Percentiles rank a stretch among this genome's conserved stretches.
Conservation (phyloP, 352 stramenopile genomes). For the Globisporangium acanthophoron region DNA sequence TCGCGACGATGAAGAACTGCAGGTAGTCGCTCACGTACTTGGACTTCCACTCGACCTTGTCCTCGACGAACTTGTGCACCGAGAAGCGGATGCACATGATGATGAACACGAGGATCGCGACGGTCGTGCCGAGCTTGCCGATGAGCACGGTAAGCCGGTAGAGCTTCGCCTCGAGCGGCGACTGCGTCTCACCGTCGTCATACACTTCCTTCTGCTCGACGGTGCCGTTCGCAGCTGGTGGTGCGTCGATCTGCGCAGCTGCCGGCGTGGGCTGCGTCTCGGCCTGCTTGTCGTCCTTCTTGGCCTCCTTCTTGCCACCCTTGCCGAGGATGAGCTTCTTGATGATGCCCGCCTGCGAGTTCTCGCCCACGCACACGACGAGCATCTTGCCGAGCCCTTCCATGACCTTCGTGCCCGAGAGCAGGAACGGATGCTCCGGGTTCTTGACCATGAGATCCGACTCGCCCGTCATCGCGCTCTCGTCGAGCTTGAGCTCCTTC, state of each 20-base stretch:
- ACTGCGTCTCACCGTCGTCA: slow-evolving; percentile 49
- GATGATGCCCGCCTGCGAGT: slow-evolving; percentile 93
- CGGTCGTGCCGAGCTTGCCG: slow-evolving; percentile 67
- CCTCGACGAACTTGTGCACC: slow-evolving; percentile 48
- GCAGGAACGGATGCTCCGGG: slow-evolving; percentile 87
- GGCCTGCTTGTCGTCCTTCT: slow-evolving; percentile 19
- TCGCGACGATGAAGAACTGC: slow-evolving; percentile 80
- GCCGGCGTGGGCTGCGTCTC: neutral
- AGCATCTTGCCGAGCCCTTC: slow-evolving; percentile 91
- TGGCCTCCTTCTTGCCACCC: slow-evolving; percentile 50
- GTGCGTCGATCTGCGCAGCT: slow-evolving; percentile 20
- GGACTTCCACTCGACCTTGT: slow-evolving; percentile 33
- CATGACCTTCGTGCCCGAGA: slow-evolving; percentile 93
- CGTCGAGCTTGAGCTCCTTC: slow-evolving; percentile 88
- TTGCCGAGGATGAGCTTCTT: slow-evolving; percentile 82
- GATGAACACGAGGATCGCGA: slow-evolving; percentile 74
- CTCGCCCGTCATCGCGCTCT: slow-evolving; percentile 91
- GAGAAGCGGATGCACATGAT: slow-evolving; percentile 74
- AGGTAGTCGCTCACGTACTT: slow-evolving; percentile 67
- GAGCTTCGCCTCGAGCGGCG: slow-evolving; percentile 84
- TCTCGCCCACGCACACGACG: slow-evolving; percentile 90
- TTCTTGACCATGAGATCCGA: slow-evolving; percentile 86
- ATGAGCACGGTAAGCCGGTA: slow-evolving; percentile 80
- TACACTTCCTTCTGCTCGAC: slow-evolving; percentile 62
- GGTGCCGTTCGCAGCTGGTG: slow-evolving; percentile 76